Evolutionary conservation across 1,139 yeast species (phyloP).

Genomic region (Kodamaea suecica): DNA sequence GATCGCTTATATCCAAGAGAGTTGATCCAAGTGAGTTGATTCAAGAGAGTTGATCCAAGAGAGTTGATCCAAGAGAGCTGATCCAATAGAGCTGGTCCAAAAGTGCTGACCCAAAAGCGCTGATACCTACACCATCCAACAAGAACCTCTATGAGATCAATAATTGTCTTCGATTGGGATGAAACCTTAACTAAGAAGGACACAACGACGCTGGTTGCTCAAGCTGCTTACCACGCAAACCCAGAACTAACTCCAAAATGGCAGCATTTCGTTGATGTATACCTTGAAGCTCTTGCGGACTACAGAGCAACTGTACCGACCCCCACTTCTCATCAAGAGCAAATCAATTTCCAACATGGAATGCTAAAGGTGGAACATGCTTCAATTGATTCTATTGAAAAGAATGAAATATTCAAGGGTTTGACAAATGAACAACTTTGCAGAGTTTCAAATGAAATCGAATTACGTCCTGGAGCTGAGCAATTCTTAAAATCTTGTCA

Average conservation of each 20-base stretch:
- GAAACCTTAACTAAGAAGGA: slow-evolving; percentile 62
- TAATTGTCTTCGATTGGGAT: slow-evolving; percentile 64
- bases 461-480: slow-evolving; percentile 43
- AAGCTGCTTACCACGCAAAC: slow-evolving; percentile 48
- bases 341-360: slow-evolving; percentile 31
- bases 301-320: not conserved
- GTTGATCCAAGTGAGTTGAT: too few relatives aligned
- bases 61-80: too few relatives aligned
- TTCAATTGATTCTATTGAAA: slow-evolving; percentile 47
- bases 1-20: too few relatives aligned
- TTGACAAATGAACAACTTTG: slow-evolving; percentile 31
- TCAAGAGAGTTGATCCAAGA: too few relatives aligned
- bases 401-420: slow-evolving; percentile 42
- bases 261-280: slow-evolving; percentile 43
- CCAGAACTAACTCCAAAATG: slow-evolving; percentile 35
- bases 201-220: slow-evolving; percentile 52
- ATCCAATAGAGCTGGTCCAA: too few relatives aligned
- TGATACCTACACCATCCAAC: too few relatives aligned
- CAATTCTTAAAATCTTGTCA: slow-evolving; percentile 30
- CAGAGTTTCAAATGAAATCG: slow-evolving; percentile 34
- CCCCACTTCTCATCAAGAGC: slow-evolving; percentile 8
- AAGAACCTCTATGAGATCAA: slow-evolving; percentile 3
- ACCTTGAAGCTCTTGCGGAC: slow-evolving; percentile 35
- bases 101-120: too few relatives aligned
- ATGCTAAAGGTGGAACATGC: slow-evolving; percentile 46